phyloP scores from a whole-genome alignment of 768 basidiomycete species.

The Suillus variegatus region DNA sequence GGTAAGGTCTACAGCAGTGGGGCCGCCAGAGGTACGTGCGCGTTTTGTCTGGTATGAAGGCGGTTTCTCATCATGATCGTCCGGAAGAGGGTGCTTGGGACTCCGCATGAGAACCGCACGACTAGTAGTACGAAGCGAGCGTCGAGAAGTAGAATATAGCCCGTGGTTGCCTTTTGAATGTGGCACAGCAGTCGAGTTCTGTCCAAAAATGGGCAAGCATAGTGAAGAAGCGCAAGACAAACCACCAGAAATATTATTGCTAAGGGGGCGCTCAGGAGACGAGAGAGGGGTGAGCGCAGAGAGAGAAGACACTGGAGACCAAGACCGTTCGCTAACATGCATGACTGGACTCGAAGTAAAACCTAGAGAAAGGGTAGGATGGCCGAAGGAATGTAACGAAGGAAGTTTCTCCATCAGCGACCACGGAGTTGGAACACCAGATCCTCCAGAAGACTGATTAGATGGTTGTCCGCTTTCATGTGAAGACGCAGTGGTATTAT shows the following conservation, averaged over 20 bases:
- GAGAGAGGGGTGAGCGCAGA: slow-evolving; percentile 33
- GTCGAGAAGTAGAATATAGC: not conserved
- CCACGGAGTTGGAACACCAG: slow-evolving; percentile 15
- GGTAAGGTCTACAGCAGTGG: not conserved
- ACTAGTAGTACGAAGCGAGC: not conserved
- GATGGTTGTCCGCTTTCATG: slow-evolving; percentile 1
- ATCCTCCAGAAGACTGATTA: slow-evolving; percentile 13
- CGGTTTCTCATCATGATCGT: not conserved
- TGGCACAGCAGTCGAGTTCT: not conserved
- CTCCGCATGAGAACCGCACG: not conserved
- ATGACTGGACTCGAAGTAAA: not conserved
- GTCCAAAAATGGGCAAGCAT: not conserved
- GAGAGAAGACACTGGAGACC: slow-evolving; percentile 27
- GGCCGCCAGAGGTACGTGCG: not conserved
- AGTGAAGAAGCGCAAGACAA: not conserved
- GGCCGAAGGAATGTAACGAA: slow-evolving; percentile 21
- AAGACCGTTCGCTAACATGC: slow-evolving; percentile 15
- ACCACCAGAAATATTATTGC: not conserved
- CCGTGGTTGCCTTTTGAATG: not conserved
- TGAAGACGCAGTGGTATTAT: slow-evolving; percentile 2
- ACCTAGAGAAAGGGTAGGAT: slow-evolving; percentile 10
- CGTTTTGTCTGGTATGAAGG: not conserved
- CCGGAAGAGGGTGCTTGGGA: not conserved
- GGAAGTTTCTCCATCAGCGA: slow-evolving; percentile 31
- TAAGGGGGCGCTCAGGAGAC: slow-evolving; percentile 19